Percentiles rank a stretch among this genome's conserved stretches.
phyloP scores from a whole-genome alignment of 441 rosid species.

The Pelargonium australe region DNA sequence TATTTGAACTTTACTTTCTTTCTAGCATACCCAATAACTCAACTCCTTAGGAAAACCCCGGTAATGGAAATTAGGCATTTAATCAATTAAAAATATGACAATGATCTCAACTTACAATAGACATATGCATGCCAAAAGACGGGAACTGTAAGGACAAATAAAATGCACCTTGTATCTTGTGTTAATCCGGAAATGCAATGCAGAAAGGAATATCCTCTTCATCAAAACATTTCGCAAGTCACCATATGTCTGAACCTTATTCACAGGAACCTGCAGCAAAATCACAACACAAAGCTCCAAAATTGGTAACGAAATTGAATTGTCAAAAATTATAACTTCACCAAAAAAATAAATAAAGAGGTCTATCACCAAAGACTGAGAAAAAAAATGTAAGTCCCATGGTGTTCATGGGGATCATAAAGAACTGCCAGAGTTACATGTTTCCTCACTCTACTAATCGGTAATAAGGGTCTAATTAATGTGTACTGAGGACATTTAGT shows the following conservation, averaged over 20 bases:
- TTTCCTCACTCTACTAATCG: too few relatives aligned
- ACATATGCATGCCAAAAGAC: background rate
- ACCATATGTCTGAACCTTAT: constrained; percentile 76
- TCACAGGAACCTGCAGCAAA: constrained; percentile 83
- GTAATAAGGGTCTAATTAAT: too few relatives aligned
- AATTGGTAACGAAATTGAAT: constrained; percentile 5
- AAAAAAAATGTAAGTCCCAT: background rate
- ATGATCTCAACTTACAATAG: background rate
- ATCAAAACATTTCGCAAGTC: constrained; percentile 92
- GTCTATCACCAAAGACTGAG: background rate
- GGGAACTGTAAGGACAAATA: constrained; percentile 8
- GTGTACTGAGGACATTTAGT: too few relatives aligned
- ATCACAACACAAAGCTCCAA: constrained; percentile 16
- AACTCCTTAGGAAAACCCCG: background rate
- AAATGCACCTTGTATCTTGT: constrained; percentile 89
- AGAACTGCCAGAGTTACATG: background rate
- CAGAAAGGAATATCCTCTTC: constrained; percentile 99
- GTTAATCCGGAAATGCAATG: constrained; percentile 96
- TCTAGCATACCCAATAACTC: background rate
- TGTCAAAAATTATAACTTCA: background rate
- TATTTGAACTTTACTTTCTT: background rate
- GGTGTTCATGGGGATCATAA: background rate
- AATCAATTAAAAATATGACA: constrained; percentile 1
- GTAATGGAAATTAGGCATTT: background rate
- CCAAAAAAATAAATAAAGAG: background rate